Percentiles rank a stretch among this genome's conserved stretches.
phyloP scores from a whole-genome alignment of 2,329 filamentous ascomycete genomes.

The Colletotrichum cuscutae region DNA sequence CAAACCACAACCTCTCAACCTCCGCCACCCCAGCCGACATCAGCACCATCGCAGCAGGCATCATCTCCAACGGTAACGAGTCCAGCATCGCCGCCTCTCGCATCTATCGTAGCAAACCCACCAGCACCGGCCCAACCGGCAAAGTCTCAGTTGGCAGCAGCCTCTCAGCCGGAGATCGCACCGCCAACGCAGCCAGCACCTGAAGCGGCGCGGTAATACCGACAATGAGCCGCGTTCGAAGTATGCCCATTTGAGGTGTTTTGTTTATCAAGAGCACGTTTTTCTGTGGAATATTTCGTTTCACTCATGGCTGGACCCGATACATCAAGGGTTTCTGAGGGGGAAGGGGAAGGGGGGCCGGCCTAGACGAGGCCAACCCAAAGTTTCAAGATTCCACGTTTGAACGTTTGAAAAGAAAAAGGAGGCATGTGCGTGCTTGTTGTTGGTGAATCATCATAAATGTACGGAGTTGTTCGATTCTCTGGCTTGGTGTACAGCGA shows the following conservation, averaged over 20 bases:
- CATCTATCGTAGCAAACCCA: neutral
- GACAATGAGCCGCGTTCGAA: conserved; percentile 4
- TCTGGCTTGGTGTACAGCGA: conserved; percentile 33
- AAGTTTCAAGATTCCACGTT: conserved; percentile 2
- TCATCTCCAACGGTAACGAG: neutral
- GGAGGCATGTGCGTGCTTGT: conserved; percentile 13
- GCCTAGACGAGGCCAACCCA: neutral
- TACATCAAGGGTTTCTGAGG: neutral
- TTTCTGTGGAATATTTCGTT: neutral
- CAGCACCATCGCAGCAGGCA: neutral
- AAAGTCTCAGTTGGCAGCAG: neutral
- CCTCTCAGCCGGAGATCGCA: conserved; percentile 7
- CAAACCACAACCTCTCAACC: neutral
- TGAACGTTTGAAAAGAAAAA: conserved; percentile 13
- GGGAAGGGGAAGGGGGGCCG: neutral
- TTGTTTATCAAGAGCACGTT: neutral
- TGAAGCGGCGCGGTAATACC: conserved; percentile 15
- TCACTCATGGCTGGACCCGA: conserved; percentile 7
- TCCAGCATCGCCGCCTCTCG: neutral
- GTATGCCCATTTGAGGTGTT: neutral
- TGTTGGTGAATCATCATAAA: conserved; percentile 28
- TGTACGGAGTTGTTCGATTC: conserved; percentile 36
- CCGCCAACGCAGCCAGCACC: neutral
- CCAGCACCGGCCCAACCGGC: neutral
- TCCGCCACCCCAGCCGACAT: neutral